Evolutionary conservation across 2,329 filamentous ascomycete genomes (phyloP), one percentile per base, ranked within the genome.

Genomic region (Ophiostoma populinum): DNA sequence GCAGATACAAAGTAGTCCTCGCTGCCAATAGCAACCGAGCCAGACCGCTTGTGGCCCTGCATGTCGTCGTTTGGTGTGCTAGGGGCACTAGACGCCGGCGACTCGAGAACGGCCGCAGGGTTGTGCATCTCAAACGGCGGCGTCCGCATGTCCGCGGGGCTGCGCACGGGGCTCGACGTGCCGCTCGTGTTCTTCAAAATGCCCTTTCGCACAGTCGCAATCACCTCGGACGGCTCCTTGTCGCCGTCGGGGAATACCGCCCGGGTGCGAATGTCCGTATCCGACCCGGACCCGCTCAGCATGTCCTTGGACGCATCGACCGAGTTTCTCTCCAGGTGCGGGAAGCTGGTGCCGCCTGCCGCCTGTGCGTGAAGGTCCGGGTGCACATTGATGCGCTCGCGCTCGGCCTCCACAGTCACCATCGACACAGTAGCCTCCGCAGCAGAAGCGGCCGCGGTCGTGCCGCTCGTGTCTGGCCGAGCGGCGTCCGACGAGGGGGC

Each of bases 231-330:
- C 43, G 87, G 75, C 50, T 95, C 90, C 49, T 66, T 78, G 45
- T 95, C 90, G 19, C 83, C 80, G 25, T 86, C 87, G 31, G 93
- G 67, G 47, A 94, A 92, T 58, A 85, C 95, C 62, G 81, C 87
- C 11, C 75, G 62, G 16, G 62, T 61, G 16, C 76, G 71, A 35
- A 63, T 68, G 19, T 77, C 70, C 1, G 69, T 73, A 7, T 64
- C 63, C 4, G 68, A 65, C 43, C 66, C 63, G 63, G 6, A 62
- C 45, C 12, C 68, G 63, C 20, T 76, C 70, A 11, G 62, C 57
- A 57, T 3, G 59, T 59, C 2, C 30, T 62, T 62, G 7, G 58
- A 62, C 11, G 73, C 70, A 52, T 92, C 82, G 11, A 87, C 61
- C 1, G 80, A 87, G 49, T 86, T 86, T 26, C 75, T 67, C 56